Evolutionary conservation across 148 eudicot genomes (phyloP), one percentile per base, ranked within the genome.

Genomic region (Suaeda aralocaspica): DNA sequence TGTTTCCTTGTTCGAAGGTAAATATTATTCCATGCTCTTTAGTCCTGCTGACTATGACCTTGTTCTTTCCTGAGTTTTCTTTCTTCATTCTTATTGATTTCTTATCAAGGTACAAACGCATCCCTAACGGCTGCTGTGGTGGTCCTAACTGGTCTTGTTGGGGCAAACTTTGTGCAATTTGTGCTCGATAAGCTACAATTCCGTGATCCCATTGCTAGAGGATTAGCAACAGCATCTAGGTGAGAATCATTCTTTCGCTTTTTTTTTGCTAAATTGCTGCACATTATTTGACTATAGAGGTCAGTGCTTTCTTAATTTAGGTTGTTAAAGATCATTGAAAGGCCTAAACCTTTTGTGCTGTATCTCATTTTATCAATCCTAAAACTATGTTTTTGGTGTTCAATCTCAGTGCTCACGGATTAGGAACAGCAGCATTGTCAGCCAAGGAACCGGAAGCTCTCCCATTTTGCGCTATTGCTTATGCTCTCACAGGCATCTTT

Each of bases 401-500:
- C 64, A 70, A 76, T 68, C 9, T n/a, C 84, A 94, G 98, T 82
- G 97, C 98, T 68, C 98, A 94, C 66, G 98, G 98, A 72, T 68
- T 94, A 64, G 98, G 98, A 82, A 94, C 98, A 70, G 98, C 98
- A 59, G 98, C 98, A 72, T 80, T 94, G 69, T 91, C 98, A 82
- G 96, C 98, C 16, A 94, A 91, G 75, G 98, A 94, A 81, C 98
- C 98, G 0, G 98, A 91, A 77, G 98, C 98, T 74, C 97, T 94
- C 66, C 98, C 98, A 11, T 94, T 94, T 64, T 94, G 98, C 59
- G 98, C 98, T 57, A 94, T 94, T 69, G 98, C 98, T 33, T 94
- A 94, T 63, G 96, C 91, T 49, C 86, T 94, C 18, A 94, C 98
- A 0, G 98, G 98, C 33, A 94, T 94, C 58, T 89, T 89, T 64